Percentiles rank a stretch among this genome's conserved stretches.
These are phyloP conservation scores for Hypoxylon crocopeplum DNA, from an alignment of 495 filamentous ascomycete genomes.

Conservation along the genomic window DNA sequence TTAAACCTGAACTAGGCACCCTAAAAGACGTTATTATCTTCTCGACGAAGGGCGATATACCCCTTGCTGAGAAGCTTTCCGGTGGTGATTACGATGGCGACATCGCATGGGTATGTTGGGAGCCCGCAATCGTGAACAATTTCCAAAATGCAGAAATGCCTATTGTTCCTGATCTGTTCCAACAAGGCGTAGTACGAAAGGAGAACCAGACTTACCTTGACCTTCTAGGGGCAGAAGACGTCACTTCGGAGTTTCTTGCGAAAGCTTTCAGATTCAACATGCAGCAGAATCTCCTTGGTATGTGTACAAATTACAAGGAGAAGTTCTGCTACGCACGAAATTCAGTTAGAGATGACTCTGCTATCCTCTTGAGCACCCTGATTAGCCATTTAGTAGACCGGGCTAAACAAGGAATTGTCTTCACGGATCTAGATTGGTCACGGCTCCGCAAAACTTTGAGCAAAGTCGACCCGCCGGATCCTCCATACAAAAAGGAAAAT, in stretches of 20 bases:
- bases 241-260: constrained; percentile 55
- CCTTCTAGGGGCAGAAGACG: constrained; percentile 40
- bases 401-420: constrained; percentile 76
- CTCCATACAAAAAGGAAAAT: constrained; percentile 43
- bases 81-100: constrained; percentile 98
- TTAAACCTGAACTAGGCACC: constrained; percentile 72
- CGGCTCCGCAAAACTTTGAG: constrained; percentile 53
- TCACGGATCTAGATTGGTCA: constrained; percentile 64
- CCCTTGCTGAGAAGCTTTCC: constrained; percentile 81
- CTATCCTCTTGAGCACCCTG: constrained; percentile 69
- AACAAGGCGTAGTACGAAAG: constrained; percentile 65
- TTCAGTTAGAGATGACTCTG: constrained; percentile 59
- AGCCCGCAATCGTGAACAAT: constrained; percentile 71
- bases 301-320: constrained; percentile 78
- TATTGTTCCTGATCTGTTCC: constrained; percentile 50
- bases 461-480: constrained; percentile 47
- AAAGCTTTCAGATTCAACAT: constrained; percentile 71
- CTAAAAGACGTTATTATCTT: constrained; percentile 90
- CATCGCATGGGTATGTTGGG: constrained; percentile 90
- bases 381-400: constrained; percentile 83
- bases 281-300: constrained; percentile 69
- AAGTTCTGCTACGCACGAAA: constrained; percentile 68
- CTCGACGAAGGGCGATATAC: constrained; percentile 68
- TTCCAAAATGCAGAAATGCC: constrained; percentile 76
- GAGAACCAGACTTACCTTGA: constrained; percentile 60